Evolutionary conservation across 192 early-diverging fungal species (phyloP), one percentile per base, ranked within the genome.

Genomic region (Glomus cerebriforme): DNA sequence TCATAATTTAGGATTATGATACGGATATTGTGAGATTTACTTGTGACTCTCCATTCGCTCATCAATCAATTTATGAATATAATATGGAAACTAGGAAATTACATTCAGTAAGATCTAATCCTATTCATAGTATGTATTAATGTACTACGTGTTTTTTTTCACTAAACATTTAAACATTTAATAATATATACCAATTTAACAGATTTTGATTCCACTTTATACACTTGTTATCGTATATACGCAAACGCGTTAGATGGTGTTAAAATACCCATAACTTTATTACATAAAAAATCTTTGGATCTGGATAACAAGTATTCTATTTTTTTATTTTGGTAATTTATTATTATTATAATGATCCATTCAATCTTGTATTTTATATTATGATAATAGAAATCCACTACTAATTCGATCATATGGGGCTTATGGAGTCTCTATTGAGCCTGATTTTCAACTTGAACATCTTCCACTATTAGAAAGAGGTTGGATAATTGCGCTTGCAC

Each of bases 391-490:
- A 27, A 90, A 90, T 70, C 88, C 88, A 9, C 81, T 88, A 7
- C 76, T 96, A 59, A 82, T 95, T 75, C 90, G 93, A 15, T 89
- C 90, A 0, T 96, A 96, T 72, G 95, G 93, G 22, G 93, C 95
- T 27, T 96, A 96, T 79, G 95, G 95, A 17, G 85, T 88, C 1
- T 87, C 91, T 1, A 87, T 92, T 6, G 93, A 94, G 65, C 88
- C 91, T 10, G 93, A 93, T 76, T 95, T 96, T 64, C 87, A 91
- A 29, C 80, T 93, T 22, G 90, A 93, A 62, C 85, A 92, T 54
- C 88, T 96, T 31, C 91, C 95, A 47, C 82, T 96, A 6, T 76
- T 96, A 60, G 92, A 92, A 58, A 85, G 95, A 54, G 93, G 93
- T 3, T 96, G 94, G 92, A 82, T 92, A 17, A 92, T 92, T 81